Evolutionary conservation across 352 stramenopile species (phyloP).

Genomic region (Phytophthora foliorum): DNA sequence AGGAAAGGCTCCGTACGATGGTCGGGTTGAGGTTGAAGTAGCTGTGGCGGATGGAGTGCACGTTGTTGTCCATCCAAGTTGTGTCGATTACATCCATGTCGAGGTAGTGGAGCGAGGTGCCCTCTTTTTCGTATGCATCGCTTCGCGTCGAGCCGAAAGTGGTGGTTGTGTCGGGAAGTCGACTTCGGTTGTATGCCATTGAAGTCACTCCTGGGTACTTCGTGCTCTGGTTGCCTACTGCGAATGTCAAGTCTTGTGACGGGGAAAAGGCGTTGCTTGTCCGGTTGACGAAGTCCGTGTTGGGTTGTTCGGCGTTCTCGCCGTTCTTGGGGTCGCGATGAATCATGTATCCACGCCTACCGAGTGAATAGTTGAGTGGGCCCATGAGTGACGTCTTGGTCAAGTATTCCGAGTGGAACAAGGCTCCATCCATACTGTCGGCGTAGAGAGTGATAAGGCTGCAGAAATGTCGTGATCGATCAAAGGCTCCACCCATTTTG

Average conservation of each 20-base stretch:
- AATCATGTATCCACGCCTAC: constrained; percentile 64
- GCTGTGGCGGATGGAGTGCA: constrained; percentile 85
- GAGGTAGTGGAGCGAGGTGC: constrained; percentile 52
- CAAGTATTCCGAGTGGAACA: constrained; percentile 79
- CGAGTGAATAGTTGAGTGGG: constrained; percentile 65
- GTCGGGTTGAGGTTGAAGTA: constrained; percentile 91
- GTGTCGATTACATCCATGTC: constrained; percentile 93
- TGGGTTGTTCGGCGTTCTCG: constrained; percentile 29
- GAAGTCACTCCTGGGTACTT: constrained; percentile 60
- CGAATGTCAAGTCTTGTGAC: constrained; percentile 30
- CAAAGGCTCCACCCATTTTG: constrained; percentile 61
- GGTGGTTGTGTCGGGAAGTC: constrained; percentile 14
- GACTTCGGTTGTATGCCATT: constrained; percentile 64
- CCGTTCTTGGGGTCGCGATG: constrained; percentile 47
- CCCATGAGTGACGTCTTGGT: constrained; percentile 51
- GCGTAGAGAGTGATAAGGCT: constrained; percentile 82
- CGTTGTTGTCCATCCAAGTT: constrained; percentile 90
- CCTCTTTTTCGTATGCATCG: constrained; percentile 23
- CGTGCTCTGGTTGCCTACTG: constrained; percentile 61
- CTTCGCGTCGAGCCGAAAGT: constrained; percentile 32
- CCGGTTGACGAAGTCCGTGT: constrained; percentile 53
- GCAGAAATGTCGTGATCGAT: constrained; percentile 62
- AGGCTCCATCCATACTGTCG: constrained; percentile 75
- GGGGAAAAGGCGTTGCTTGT: too few relatives aligned
- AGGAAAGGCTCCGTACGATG: constrained; percentile 25